A percentile compares a stretch with the other conserved stretches of the same genome.
Conservation (phyloP, 106 monocot species). For the Phalaenopsis aphrodite region DNA sequence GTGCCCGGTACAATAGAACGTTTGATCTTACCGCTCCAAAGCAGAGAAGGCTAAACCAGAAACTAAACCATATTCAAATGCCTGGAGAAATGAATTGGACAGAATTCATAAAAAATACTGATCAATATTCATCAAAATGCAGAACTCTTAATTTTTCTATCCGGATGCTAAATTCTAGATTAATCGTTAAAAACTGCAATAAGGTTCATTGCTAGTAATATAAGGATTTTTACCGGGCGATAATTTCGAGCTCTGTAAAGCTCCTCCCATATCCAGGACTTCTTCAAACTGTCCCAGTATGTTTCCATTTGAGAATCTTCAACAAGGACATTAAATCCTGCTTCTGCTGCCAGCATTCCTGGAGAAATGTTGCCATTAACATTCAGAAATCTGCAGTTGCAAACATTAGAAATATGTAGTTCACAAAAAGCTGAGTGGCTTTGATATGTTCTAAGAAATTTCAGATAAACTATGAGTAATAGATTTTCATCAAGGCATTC, state of each 20-base stretch:
- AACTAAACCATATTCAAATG: conserved; percentile 85
- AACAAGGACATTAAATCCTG: conserved; percentile 49
- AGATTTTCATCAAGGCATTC: neutral
- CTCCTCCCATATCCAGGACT: conserved; percentile 95
- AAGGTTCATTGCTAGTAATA: neutral
- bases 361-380: neutral
- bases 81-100: conserved; percentile 29
- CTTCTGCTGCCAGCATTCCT: conserved; percentile 99
- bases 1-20: neutral
- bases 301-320: conserved; percentile 71
- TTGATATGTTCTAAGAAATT: neutral
- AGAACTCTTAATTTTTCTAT: neutral
- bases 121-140: neutral
- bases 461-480: neutral
- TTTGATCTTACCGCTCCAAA: conserved; percentile 59
- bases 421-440: neutral
- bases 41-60: conserved; percentile 92
- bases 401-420: neutral
- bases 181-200: neutral
- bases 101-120: neutral
- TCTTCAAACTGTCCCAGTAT: conserved; percentile 78
- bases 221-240: conserved; percentile 48
- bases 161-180: neutral
- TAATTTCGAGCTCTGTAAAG: conserved; percentile 85
- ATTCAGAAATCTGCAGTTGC: neutral